Percentiles rank a stretch among this genome's conserved stretches.
Conservation (phyloP, 352 stramenopile species). For the Phytophthora parvispora region DNA sequence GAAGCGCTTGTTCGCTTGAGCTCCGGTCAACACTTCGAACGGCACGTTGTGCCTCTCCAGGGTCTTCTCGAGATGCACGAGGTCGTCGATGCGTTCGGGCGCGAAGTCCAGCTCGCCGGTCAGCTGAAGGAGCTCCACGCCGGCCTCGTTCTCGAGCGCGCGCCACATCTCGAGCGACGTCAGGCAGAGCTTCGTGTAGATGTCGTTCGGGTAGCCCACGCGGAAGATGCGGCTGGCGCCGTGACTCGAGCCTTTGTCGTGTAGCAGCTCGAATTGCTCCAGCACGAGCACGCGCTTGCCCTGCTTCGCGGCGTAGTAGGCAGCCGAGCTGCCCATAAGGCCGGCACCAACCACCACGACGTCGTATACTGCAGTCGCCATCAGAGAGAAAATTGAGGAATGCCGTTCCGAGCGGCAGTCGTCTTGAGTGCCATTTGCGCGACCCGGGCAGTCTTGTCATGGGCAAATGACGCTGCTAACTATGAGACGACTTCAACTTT, state of each 20-base stretch:
- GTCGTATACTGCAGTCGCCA: constrained; percentile 35
- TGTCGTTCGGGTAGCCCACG: constrained; percentile 75
- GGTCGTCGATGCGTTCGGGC: constrained; percentile 28
- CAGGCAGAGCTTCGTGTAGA: constrained; percentile 80
- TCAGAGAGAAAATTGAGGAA: constrained; percentile 12
- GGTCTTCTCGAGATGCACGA: constrained; percentile 40
- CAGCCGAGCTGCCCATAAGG: constrained; percentile 74
- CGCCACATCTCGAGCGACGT: constrained; percentile 69
- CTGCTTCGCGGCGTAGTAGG: constrained; percentile 55
- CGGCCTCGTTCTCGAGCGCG: constrained; percentile 50
- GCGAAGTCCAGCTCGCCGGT: constrained; percentile 73
- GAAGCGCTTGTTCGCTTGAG: constrained; percentile 60
- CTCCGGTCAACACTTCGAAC: constrained; percentile 54
- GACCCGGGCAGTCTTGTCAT: too few species aligned
- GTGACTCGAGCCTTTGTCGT: constrained; percentile 78
- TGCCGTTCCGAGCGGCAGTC: not conserved
- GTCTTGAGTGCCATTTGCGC: too few species aligned
- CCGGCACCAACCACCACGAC: constrained; percentile 68
- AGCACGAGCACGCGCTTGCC: constrained; percentile 71
- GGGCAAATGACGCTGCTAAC: not conserved
- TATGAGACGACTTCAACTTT: too few species aligned
- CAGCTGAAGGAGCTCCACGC: constrained; percentile 59
- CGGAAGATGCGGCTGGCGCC: constrained; percentile 84
- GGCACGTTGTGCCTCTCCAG: constrained; percentile 41
- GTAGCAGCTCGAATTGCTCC: constrained; percentile 76